Percentiles rank a stretch among this genome's conserved stretches.
These are phyloP conservation scores for Scedosporium dehoogii DNA, from an alignment of 2,329 filamentous ascomycete genomes.

Conservation along the genomic window DNA sequence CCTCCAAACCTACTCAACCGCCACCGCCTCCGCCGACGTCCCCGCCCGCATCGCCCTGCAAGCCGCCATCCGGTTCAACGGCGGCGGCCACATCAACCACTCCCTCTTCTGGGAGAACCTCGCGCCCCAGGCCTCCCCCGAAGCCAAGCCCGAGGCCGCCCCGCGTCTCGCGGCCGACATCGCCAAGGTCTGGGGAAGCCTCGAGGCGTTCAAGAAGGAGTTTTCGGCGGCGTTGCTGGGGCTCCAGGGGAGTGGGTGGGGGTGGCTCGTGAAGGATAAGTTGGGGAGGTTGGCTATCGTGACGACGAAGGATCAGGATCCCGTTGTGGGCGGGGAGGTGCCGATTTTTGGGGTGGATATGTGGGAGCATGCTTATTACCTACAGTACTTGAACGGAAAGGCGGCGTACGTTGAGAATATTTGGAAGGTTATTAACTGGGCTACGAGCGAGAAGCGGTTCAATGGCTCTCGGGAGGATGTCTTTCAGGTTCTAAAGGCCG, in stretches of 20 bases:
- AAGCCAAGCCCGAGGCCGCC: slow-evolving; percentile 45
- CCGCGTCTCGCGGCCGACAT: slow-evolving; percentile 54
- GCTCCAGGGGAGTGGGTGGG: slow-evolving; percentile 81
- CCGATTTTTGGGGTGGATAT: slow-evolving; percentile 75
- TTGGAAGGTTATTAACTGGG: slow-evolving; percentile 74
- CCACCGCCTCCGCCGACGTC: slow-evolving; percentile 47
- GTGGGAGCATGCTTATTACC: slow-evolving; percentile 91
- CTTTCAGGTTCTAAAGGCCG: slow-evolving; percentile 33
- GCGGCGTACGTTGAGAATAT: slow-evolving; percentile 66
- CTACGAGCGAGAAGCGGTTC: slow-evolving; percentile 56
- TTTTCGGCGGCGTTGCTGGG: slow-evolving; percentile 58
- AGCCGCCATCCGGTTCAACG: slow-evolving; percentile 72
- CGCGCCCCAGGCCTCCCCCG: slow-evolving; percentile 45
- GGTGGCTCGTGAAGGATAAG: slow-evolving; percentile 66
- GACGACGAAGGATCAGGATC: slow-evolving; percentile 82
- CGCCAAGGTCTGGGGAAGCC: slow-evolving; percentile 54
- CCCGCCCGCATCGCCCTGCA: slow-evolving; percentile 58
- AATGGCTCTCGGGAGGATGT: slow-evolving; percentile 34
- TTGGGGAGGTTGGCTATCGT: slow-evolving; percentile 55
- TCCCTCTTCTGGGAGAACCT: slow-evolving; percentile 87
- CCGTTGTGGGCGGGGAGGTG: slow-evolving; percentile 52
- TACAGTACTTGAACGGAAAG: slow-evolving; percentile 73
- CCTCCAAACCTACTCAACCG: slow-evolving; percentile 47
- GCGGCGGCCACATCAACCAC: slow-evolving; percentile 89
- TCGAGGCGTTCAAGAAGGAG: slow-evolving; percentile 54